Conservation (phyloP, 192 early-diverging fungal genomes). For the Obelidium mucronatum region DNA sequence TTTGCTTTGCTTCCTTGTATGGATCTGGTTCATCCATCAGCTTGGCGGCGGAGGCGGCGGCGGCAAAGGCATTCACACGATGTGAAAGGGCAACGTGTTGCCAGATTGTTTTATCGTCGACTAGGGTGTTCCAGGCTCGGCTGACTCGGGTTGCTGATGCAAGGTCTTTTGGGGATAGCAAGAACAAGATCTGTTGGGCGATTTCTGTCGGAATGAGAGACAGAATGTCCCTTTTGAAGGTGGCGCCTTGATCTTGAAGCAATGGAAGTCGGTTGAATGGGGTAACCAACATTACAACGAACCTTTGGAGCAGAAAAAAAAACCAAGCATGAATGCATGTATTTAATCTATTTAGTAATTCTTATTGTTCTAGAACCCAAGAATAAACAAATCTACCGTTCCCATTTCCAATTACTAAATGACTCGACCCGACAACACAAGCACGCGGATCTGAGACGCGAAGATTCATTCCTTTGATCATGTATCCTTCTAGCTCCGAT, state of each 20-base stretch:
- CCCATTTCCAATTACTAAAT: background rate
- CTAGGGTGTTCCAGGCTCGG: background rate
- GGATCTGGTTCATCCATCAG: no score
- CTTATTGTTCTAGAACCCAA: no score
- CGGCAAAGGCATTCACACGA: background rate
- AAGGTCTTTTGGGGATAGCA: background rate
- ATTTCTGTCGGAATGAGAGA: background rate
- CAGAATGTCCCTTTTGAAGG: background rate
- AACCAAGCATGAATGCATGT: no score
- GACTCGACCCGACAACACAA: background rate
- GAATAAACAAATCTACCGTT: background rate
- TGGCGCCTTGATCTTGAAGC: no score
- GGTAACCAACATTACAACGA: no score
- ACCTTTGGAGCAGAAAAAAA: no score
- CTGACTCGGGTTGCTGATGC: background rate
- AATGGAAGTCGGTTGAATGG: no score
- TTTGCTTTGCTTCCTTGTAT: background rate
- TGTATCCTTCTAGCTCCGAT: background rate
- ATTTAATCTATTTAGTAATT: no score
- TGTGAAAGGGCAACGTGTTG: background rate
- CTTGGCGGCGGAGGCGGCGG: no score
- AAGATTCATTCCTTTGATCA: background rate
- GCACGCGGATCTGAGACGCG: background rate
- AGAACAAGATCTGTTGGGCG: background rate
- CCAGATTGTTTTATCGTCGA: background rate